Evolutionary conservation across 1,139 yeast species (phyloP), one percentile per base, ranked within the genome.

Genomic region (Suhomyces bokatorum): DNA sequence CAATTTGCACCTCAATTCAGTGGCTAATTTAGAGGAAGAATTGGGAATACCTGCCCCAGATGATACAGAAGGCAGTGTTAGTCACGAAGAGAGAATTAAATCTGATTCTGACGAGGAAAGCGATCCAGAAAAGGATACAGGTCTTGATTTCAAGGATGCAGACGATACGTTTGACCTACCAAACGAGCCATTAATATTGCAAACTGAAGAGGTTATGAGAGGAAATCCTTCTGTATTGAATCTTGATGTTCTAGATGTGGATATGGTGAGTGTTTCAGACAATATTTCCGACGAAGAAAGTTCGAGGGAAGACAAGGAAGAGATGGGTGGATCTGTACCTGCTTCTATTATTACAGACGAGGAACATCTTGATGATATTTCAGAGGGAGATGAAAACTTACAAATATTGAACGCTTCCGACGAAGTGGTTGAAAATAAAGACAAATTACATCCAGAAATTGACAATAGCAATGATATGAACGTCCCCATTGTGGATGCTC

Each of bases 1-100:
- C 48, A 56, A 69, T 27, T 54, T 73, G 20, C 62, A 61, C 40
- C 59, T 73, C 35, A 55, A 55, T 31, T 63, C 75, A 1, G 66
- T 69, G 12, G 57, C 56, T 0, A 66, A 63, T 17, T 56, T 70
- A 37, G 67, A 65, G 44, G 52, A 55, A 26, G 58, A 59, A 40
- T 24, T 62, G 20, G 43, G 32, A 4, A 29, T 45, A 2, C 13
- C 35, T 32, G 9, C 35, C 4, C 24, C 24, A 20, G 24, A 20
- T 26, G 29, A 11, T 3, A 26, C 29, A 11, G 29, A 26, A 26
- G 3, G 2, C 4, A 26, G n/a, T 26, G 15, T 16, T 6, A 14
- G 29, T 14, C 10, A 12, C 4, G n/a, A 34, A 8, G n/a, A 14
- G 17, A 5, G 13, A 6, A 13, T 11, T 17, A 9, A 1, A 20